Base-by-base conservation (phyloP, 179 eudicot genomes). In the Spergularia azorica region DNA sequence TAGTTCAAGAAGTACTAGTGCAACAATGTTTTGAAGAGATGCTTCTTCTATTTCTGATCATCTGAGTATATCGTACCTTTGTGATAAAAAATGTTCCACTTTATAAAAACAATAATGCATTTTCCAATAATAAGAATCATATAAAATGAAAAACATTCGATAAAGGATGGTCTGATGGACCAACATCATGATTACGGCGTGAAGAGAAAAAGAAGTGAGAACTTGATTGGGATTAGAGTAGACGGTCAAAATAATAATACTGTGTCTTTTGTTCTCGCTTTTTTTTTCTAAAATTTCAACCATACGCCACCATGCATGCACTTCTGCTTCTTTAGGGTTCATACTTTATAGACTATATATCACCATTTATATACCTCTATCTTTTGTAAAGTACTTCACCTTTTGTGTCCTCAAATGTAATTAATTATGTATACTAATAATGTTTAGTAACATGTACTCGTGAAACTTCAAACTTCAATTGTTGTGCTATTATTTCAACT, bases 111-210 rank as follows among this genome's bases (percentile, higher is more conserved):
- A 76, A 59, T 32, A 67, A 26, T 10, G 13, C 11, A 69, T 21
- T 50, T n/a, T 58, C 50, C 48, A 14, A 6, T 16, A 21, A 48
- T 46, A 48, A 48, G 9, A 63, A 51, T 15, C 15, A 52, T 59
- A 18, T 10, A 74, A 15, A 12, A n/a, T 11, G 13, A 72, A 56
- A 67, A 50, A 54, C 21, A 61, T 38, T 17, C 20, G 51, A 51
- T 52, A 70, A 70, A 60, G 36, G 8, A 52, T 2, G 62, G 59
- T 70, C 8, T 5, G 48, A 43, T 7, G 6, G 48, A 43, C 48
- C 67, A 80, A 82, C 84, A 82, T 70, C 75, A 82, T 82, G 72
- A 82, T 82, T 77, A 67, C 84, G 67, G 84, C 84, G 84, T 82
- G 84, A 69, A 69, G 78, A 71, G 64, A 13, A 14, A 74, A 80